A percentile compares a stretch with the other conserved stretches of the same genome.
Evolutionary conservation across 192 early-diverging fungal species (phyloP).

Genomic region (Spinellus fusiger): DNA sequence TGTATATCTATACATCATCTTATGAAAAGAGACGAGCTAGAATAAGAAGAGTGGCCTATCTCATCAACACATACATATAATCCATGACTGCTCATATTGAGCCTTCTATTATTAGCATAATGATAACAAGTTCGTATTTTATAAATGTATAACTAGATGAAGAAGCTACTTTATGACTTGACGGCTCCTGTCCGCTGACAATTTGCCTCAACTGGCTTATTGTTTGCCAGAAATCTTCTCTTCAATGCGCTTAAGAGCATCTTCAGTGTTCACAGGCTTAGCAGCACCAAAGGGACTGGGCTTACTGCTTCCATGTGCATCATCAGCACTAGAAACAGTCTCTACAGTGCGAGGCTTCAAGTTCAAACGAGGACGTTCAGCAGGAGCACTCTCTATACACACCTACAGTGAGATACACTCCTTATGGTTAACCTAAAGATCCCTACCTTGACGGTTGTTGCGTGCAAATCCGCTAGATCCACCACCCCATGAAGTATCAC

Average conservation of each 20-base stretch:
- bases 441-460: slow-evolving; percentile 14
- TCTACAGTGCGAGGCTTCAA: slow-evolving; percentile 42
- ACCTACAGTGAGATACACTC: no score
- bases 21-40: no score
- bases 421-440: slow-evolving; percentile 14
- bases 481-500: slow-evolving; percentile 41
- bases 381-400: slow-evolving; percentile 9
- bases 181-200: neutral
- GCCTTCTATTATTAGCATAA: no score
- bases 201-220: neutral
- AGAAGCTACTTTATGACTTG: no score
- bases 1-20: no score
- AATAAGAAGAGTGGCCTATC: no score
- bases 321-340: slow-evolving; percentile 6
- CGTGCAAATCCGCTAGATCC: slow-evolving; percentile 19
- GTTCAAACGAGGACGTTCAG: slow-evolving; percentile 43
- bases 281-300: slow-evolving; percentile 61
- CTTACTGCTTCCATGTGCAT: slow-evolving; percentile 24
- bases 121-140: no score
- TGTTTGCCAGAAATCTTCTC: slow-evolving; percentile 42
- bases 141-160: no score
- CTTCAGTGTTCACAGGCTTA: slow-evolving; percentile 53
- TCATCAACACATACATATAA: no score
- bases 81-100: no score
- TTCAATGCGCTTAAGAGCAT: slow-evolving; percentile 47